Percentiles rank a stretch among this genome's conserved stretches.
Conservation (phyloP, 345 rosid genomes). For the Eucalyptus camaldulensis region DNA sequence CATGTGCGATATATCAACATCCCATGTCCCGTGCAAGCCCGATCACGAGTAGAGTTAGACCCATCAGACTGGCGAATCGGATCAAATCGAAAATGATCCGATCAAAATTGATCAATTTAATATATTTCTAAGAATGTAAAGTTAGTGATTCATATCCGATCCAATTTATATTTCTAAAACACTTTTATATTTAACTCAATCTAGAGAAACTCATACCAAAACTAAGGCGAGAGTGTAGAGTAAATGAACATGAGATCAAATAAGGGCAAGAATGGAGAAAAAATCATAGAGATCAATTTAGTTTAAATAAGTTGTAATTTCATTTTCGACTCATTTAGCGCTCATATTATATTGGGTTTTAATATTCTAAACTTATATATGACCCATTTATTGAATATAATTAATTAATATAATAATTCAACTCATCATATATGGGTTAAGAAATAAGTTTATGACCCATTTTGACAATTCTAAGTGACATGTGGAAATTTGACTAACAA, state of each 20-base stretch:
- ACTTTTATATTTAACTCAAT: background rate
- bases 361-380: background rate
- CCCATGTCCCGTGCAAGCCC: background rate
- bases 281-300: background rate
- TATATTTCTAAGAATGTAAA: background rate
- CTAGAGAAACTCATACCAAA: background rate
- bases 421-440: background rate
- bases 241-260: background rate
- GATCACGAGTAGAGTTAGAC: background rate
- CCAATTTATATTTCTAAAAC: background rate
- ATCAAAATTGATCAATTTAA: background rate
- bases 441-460: background rate
- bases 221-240: rapidly evolving
- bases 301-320: background rate
- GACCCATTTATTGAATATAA: background rate
- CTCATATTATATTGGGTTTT: background rate
- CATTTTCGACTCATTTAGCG: background rate
- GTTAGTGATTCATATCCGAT: background rate
- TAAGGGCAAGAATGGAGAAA: background rate
- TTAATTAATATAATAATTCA: background rate
- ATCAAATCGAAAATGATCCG: background rate
- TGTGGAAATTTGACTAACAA: background rate
- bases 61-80: rapidly evolving
- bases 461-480: background rate
- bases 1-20: background rate